Evolutionary conservation across 208 protist species (phyloP).

Genomic region (Trypanosoma lewisi): DNA sequence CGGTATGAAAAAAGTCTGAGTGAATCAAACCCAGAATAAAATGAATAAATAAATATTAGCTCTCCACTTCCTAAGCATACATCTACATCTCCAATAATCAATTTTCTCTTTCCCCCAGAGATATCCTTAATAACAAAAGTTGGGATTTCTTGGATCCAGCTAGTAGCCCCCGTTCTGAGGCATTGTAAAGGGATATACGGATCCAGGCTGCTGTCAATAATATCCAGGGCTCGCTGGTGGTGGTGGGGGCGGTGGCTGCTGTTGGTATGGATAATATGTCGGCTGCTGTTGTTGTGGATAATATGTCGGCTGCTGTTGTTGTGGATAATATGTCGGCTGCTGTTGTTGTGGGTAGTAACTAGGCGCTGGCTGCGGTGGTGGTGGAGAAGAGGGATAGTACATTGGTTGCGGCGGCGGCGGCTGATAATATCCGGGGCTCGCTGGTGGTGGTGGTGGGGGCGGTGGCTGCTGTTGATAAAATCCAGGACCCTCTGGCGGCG

Average conservation of each 20-base stretch:
- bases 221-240: slow-evolving; percentile 19
- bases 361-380: slow-evolving; percentile 7
- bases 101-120: too few species aligned
- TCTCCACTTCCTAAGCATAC: too few species aligned
- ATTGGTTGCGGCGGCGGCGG: slow-evolving; percentile 6
- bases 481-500: slow-evolving; percentile 17
- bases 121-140: slow-evolving; percentile 7
- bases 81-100: too few species aligned
- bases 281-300: slow-evolving; percentile 11
- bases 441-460: slow-evolving; percentile 10
- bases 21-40: too few species aligned
- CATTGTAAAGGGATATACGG: not conserved
- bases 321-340: slow-evolving; percentile 8
- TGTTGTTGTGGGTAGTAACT: slow-evolving; percentile 18
- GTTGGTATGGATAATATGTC: too few species aligned
- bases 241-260: slow-evolving; percentile 13
- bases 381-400: slow-evolving; percentile 25
- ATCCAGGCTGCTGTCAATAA: not conserved
- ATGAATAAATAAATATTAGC: too few species aligned
- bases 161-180: not conserved
- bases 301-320: slow-evolving; percentile 10
- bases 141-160: slow-evolving; percentile 3
- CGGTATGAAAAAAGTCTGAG: too few species aligned
- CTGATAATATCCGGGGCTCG: slow-evolving; percentile 11
- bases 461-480: not conserved